Percentiles rank a stretch among this genome's conserved stretches.
Evolutionary conservation across 192 early-diverging fungal genomes (phyloP).

Genomic region (Phlyctochytrium bullatum): DNA sequence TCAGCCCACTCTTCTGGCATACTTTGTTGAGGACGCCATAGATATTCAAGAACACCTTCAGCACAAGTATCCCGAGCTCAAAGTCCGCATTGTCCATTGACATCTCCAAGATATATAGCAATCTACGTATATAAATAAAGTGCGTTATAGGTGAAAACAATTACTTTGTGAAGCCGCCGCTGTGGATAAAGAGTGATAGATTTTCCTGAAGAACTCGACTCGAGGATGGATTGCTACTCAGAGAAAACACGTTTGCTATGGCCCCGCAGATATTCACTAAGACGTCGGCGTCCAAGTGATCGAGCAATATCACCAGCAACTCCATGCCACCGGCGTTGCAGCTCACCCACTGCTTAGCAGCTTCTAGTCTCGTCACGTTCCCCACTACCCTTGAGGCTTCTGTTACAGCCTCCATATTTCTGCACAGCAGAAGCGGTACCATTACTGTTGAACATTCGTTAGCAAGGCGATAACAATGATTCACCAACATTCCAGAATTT

Average conservation of each 20-base stretch:
- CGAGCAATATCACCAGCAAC: constrained; percentile 38
- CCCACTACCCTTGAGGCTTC: constrained; percentile 37
- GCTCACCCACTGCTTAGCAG: constrained; percentile 3
- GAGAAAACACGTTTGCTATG: constrained; percentile 39
- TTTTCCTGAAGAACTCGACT: too few species aligned
- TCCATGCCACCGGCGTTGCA: constrained; percentile 32
- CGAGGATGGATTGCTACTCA: too few species aligned
- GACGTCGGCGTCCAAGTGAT: constrained; percentile 31
- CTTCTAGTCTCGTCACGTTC: constrained; percentile 29
- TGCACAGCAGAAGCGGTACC: constrained; percentile 34
- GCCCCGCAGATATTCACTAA: constrained; percentile 40
- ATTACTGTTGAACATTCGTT: constrained; percentile 19
- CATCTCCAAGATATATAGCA: too few species aligned
- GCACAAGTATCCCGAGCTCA: too few species aligned
- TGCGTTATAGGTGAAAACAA: too few species aligned
- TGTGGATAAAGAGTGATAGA: too few species aligned
- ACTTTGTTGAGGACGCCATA: too few species aligned
- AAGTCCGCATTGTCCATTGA: too few species aligned
- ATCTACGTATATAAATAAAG: too few species aligned
- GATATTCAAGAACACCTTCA: too few species aligned
- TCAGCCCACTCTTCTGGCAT: too few species aligned
- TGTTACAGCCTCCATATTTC: constrained; percentile 39
- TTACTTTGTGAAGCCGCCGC: too few species aligned
- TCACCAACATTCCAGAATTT: constrained; percentile 27
- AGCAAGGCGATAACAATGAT: constrained; percentile 12